Percentiles rank a stretch among this genome's conserved stretches.
These are phyloP conservation scores for Aspergillus fischeri DNA, from an alignment of 2,329 filamentous ascomycete genomes.

Conservation along the genomic window DNA sequence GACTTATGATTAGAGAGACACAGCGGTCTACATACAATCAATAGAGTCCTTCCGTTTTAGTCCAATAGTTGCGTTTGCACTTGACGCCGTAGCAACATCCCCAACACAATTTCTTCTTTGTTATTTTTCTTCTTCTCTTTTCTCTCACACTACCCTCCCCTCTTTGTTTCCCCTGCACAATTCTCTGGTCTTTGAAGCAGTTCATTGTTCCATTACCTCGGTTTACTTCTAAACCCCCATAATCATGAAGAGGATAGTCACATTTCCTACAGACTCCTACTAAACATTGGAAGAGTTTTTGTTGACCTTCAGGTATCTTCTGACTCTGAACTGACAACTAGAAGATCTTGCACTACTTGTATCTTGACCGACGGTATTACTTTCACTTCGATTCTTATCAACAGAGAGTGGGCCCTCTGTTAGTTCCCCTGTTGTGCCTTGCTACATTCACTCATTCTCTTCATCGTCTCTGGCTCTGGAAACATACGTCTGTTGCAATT, in stretches of 20 bases:
- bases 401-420: neutral
- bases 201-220: neutral
- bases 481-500: neutral
- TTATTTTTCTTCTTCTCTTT: neutral
- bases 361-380: neutral
- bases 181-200: neutral
- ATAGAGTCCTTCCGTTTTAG: neutral
- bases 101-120: neutral
- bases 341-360: neutral
- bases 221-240: neutral
- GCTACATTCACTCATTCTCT: neutral
- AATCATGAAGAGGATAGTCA: neutral
- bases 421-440: neutral
- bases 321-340: neutral
- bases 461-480: neutral
- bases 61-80: neutral
- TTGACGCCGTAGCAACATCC: neutral
- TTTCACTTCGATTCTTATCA: neutral
- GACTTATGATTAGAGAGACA: neutral
- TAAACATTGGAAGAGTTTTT: neutral
- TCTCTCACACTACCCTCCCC: neutral
- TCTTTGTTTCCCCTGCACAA: neutral
- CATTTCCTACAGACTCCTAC: neutral
- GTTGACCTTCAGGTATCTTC: neutral
- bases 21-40: neutral